phyloP scores from a whole-genome alignment of 805 yeast genomes.

The Teunomyces funiuensis region DNA sequence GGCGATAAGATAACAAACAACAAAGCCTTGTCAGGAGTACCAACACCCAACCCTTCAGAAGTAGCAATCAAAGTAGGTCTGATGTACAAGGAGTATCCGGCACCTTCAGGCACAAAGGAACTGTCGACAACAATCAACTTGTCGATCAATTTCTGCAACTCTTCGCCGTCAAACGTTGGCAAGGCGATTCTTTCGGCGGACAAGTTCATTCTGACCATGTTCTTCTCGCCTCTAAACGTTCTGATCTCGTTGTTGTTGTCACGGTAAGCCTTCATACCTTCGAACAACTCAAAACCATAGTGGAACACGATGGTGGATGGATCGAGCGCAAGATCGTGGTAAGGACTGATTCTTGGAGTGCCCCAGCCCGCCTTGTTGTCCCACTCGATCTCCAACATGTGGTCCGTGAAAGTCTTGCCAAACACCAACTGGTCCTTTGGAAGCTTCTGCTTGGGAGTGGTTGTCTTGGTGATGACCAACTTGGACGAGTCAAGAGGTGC shows the following conservation, averaged over 20 bases:
- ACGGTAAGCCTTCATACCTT: conserved; percentile 91
- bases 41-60: conserved; percentile 82
- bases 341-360: conserved; percentile 84
- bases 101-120: conserved; percentile 76
- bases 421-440: conserved; percentile 43
- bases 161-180: conserved; percentile 81
- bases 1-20: conserved; percentile 90
- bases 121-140: conserved; percentile 74
- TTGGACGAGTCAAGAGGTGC: conserved; percentile 40
- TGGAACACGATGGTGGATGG: conserved; percentile 92
- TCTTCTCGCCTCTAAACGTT: conserved; percentile 87
- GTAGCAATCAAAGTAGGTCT: conserved; percentile 97
- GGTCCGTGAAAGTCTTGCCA: conserved; percentile 70
- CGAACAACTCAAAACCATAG: conserved; percentile 92
- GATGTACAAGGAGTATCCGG: conserved; percentile 87
- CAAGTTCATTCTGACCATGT: conserved; percentile 86
- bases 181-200: conserved; percentile 87
- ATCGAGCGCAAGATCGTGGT: conserved; percentile 71
- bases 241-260: conserved; percentile 54
- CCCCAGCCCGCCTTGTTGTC: conserved; percentile 77
- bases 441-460: conserved; percentile 34
- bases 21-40: conserved; percentile 76
- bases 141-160: conserved; percentile 71
- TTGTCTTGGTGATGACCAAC: conserved; percentile 36
- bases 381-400: conserved; percentile 90